Base-by-base conservation (phyloP, 2,329 filamentous ascomycete species). In the Penicillium palitans region DNA sequence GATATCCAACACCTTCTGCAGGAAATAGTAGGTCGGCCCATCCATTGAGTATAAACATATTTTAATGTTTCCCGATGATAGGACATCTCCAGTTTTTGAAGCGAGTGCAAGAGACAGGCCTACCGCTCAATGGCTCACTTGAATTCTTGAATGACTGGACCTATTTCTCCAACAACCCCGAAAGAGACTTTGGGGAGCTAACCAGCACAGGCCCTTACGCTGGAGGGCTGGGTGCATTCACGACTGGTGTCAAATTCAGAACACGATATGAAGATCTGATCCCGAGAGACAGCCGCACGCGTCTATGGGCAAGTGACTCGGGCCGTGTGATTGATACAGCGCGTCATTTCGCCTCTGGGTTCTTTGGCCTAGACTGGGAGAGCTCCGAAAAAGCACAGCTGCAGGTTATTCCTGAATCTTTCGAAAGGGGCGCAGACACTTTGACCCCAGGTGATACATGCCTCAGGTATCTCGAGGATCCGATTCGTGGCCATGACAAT, bases 281-380 rank as follows among this genome's bases (percentile, higher is more conserved):
- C 6, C 57, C 74, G 10, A 63, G 62, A 3, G 56, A 64, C 15
- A 70, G 66, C 2, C 68, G 69, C n/a, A 77, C 73, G 1, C 71
- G 69, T 13, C 75, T 84, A 63, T 87, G 83, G 84, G 82, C 84
- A 27, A 83, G 81, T 62, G 79, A 80, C 51, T 83, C 78, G 6
- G 61, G 73, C 10, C 78, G 84, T 15, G 83, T 86, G 6, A 80
- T 84, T 52, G 80, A 84, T 44, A 84, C 84, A 10, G 83, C 84
- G 3, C 74, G 73, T 15, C 77, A 84, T 65, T 86, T 86, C 63
- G 80, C 78, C 0, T 70, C 78, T 6, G 83, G 83, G 2, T 78
- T 86, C 66, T 85, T 84, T 63, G 83, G 82, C 3, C 68, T 81
- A 12, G 72, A 83, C 35, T 82, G 79, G 76, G 66, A 77, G 42